Percentiles rank a stretch among this genome's conserved stretches.
Evolutionary conservation across 1,284 basidiomycete species (phyloP).

Genomic region (Ceratobasidium sp.): DNA sequence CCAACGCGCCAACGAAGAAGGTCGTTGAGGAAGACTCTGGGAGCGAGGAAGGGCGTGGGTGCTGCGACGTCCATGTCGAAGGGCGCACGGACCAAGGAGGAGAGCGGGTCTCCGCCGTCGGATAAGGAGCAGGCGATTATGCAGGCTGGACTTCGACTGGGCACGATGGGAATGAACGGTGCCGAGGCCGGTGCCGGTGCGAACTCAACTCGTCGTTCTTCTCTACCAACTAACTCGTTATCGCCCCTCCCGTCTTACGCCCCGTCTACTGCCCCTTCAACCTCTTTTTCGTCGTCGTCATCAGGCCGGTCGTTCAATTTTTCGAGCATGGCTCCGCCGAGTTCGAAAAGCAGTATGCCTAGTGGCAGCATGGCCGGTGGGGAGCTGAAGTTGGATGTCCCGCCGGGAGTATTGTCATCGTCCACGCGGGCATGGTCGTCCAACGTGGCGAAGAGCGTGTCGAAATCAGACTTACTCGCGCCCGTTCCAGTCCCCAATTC

Average conservation of each 20-base stretch:
- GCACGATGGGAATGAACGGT: constrained; percentile 8
- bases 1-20: neutral
- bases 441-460: constrained; percentile 13
- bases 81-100: neutral
- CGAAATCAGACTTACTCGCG: neutral
- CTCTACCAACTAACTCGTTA: neutral
- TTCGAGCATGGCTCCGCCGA: neutral
- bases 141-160: neutral
- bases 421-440: constrained; percentile 12
- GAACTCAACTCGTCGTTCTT: constrained; percentile 8
- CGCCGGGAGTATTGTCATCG: neutral
- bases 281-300: neutral
- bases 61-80: neutral
- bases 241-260: too few relatives aligned
- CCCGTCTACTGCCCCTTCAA: too few relatives aligned
- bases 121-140: neutral
- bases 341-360: constrained; percentile 4
- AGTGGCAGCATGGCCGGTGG: neutral
- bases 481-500: neutral
- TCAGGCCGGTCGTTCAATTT: constrained; percentile 27
- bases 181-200: constrained; percentile 18
- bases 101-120: constrained; percentile 11
- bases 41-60: neutral
- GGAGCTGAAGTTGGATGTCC: neutral
- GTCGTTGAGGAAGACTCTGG: constrained; percentile 17